Evolutionary conservation across 768 basidiomycete species (phyloP), one percentile per base, ranked within the genome.

Genomic region (Paxillus involutus): DNA sequence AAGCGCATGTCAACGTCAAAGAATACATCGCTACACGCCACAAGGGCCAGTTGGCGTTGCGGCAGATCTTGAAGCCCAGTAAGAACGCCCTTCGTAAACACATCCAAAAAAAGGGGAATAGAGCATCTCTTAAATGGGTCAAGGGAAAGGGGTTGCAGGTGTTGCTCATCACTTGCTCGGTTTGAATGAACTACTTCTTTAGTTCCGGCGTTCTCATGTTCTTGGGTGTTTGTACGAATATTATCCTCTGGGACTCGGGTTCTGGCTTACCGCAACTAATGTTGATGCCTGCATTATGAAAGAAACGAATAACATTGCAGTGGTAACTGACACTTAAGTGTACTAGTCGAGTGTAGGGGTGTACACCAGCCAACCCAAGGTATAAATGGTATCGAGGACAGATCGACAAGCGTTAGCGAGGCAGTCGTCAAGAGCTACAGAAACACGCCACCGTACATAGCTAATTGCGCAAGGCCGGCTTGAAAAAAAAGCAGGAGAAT

Each of bases 21-120:
- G 88, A 91, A 55, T 91, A 91, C 66, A 74, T 90, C 53, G 80
- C 80, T 16, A 79, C 80, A 32, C 85, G 90, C 37, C 75, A 72
- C 50, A 77, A 84, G 62, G 88, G 88, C 1, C 82, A 80, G 30
- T 77, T 75, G 6, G 86, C 84, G 24, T 73, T 91, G 33, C 83
- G 74, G 51, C 60, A 72, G 40, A 78, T 84, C 52, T 75, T 91
- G 78, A 81, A 85, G 57, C 81, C 85, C 5, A 86, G 71, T 68
- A 78, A 78, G 58, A 78, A 51, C 16, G 81, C 87, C 0, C 76
- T 91, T 49, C 79, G 86, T 51, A 83, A 78, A 63, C 80, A 83
- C 56, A 78, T 89, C 45, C 71, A 67, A 57, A 76, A 72, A 67
- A 78, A 76, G 61, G 74, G 72, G 68, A 80, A 69, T 29, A 66